These are phyloP conservation scores for Mallotus nudiflorus DNA, from an alignment of 345 rosid species.

Conservation along the genomic window DNA sequence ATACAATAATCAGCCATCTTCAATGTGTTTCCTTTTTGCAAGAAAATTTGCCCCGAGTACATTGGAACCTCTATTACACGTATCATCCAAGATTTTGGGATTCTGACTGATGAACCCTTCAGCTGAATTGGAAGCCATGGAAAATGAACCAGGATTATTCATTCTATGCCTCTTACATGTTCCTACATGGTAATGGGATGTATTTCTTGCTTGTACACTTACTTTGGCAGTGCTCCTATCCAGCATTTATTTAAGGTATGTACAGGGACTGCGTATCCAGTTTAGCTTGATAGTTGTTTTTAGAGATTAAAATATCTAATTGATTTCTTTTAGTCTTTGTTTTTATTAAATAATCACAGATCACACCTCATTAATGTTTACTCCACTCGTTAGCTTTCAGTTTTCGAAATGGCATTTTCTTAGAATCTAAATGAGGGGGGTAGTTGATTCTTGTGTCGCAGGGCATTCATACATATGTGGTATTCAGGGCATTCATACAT, in stretches of 20 bases:
- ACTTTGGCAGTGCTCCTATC: not conserved
- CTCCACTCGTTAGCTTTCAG: no score
- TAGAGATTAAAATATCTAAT: not conserved
- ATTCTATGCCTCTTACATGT: slow-evolving; percentile 11
- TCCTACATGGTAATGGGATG: not conserved
- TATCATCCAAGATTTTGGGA: slow-evolving; percentile 51
- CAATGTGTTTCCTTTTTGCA: slow-evolving; percentile 64
- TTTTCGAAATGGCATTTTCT: no score
- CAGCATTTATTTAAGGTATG: slow-evolving; percentile 17
- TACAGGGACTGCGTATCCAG: slow-evolving; percentile 17
- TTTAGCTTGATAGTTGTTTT: slow-evolving; percentile 8
- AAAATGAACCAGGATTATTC: not conserved
- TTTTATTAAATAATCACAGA: no score
- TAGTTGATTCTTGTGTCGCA: no score
- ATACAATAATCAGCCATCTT: slow-evolving; percentile 51
- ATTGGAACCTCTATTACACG: slow-evolving; percentile 58
- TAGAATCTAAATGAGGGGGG: no score
- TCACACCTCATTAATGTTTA: no score
- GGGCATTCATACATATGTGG: no score
- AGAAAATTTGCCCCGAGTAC: slow-evolving; percentile 85
- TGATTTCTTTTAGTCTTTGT: no score
- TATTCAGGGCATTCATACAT: no score
- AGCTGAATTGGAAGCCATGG: not conserved
- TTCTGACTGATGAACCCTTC: slow-evolving; percentile 15
- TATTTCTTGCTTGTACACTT: not conserved